Percentiles rank a stretch among this genome's conserved stretches.
These are phyloP conservation scores for Acanthamoeba sp. DNA, from an alignment of 208 protist genomes.

Conservation along the genomic window DNA sequence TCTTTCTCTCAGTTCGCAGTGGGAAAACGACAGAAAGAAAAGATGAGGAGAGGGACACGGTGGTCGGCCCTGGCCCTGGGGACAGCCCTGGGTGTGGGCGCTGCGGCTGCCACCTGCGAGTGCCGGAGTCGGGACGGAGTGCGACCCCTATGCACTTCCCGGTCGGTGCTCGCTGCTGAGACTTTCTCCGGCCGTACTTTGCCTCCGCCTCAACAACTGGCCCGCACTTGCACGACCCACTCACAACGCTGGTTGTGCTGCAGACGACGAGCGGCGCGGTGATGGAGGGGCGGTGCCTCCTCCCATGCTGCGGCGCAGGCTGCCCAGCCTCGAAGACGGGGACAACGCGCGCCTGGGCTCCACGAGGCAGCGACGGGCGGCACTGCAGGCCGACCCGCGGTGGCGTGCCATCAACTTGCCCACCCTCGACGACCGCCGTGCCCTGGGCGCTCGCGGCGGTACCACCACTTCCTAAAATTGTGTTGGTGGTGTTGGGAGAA, in stretches of 20 bases:
- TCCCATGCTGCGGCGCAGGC: not conserved
- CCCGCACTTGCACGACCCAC: no score
- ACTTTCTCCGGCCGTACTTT: no score
- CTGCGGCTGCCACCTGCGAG: no score
- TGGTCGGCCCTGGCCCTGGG: no score
- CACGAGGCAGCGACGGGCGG: not conserved
- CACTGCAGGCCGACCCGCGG: not conserved
- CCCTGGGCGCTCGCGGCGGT: not conserved
- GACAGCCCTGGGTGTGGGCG: no score
- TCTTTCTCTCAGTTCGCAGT: no score
- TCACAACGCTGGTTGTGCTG: not conserved
- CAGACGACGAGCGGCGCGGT: not conserved
- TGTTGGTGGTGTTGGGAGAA: not conserved
- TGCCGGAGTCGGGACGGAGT: no score
- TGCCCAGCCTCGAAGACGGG: not conserved
- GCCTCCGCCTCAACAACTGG: no score
- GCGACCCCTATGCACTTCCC: no score
- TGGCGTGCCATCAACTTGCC: conserved; percentile 8
- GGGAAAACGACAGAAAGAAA: no score
- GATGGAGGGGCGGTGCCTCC: not conserved
- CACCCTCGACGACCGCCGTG: not conserved
- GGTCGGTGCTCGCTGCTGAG: no score
- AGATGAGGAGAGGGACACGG: no score
- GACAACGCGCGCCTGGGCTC: not conserved
- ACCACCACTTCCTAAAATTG: not conserved